Conservation (phyloP, 2,329 filamentous ascomycete genomes). For the Huntiella savannae region DNA sequence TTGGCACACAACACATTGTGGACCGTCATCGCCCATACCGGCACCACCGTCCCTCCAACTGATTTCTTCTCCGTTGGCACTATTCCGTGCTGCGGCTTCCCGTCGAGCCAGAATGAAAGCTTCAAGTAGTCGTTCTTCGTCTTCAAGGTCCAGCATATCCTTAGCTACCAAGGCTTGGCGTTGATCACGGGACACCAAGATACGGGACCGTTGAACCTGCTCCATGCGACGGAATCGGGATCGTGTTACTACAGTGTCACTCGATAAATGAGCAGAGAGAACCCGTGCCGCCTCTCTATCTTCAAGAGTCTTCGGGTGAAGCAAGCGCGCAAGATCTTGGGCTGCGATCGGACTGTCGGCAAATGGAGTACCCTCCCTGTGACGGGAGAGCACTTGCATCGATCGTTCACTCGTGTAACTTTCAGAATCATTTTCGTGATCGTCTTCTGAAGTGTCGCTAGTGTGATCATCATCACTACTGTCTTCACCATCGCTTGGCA, state of each 20-base stretch:
- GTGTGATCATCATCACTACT: conserved; percentile 54
- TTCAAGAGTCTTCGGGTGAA: conserved; percentile 61
- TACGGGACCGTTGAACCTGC: conserved; percentile 47
- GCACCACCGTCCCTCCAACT: conserved; percentile 15
- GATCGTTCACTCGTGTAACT: background rate
- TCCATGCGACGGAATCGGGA: conserved; percentile 52
- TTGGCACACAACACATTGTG: conserved; percentile 88
- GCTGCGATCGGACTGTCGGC: conserved; percentile 45
- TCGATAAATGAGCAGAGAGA: conserved; percentile 60
- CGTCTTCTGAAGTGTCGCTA: conserved; percentile 47
- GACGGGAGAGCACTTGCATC: background rate
- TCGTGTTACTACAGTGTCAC: conserved; percentile 58
- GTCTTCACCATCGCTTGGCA: conserved; percentile 24
- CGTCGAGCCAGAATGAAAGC: conserved; percentile 38
- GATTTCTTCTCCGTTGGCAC: conserved; percentile 1
- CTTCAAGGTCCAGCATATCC: conserved; percentile 21
- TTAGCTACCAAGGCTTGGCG: background rate
- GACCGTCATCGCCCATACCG: conserved; percentile 50
- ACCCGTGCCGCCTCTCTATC: conserved; percentile 66
- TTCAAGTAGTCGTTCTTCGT: conserved; percentile 42
- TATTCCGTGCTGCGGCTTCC: conserved; percentile 11
- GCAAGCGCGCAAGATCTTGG: conserved; percentile 53
- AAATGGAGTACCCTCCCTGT: conserved; percentile 23
- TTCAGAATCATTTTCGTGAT: background rate
- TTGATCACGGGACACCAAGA: conserved; percentile 23